Evolutionary conservation across 495 filamentous ascomycete species (phyloP).

Genomic region (Lophium mytilinum): DNA sequence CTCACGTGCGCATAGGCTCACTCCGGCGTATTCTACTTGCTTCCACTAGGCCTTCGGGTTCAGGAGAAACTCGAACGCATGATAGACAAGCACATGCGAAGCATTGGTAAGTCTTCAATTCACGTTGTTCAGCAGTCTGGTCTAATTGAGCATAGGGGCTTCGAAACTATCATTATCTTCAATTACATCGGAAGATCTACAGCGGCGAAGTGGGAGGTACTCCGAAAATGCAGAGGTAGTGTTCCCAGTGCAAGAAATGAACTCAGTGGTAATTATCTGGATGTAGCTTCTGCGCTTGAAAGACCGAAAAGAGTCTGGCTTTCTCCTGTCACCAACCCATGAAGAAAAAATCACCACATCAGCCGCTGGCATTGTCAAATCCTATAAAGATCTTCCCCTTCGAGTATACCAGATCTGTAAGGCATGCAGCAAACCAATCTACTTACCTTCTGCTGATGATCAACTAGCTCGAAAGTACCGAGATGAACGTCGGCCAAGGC

Average conservation of each 20-base stretch:
- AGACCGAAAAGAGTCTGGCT: constrained; percentile 68
- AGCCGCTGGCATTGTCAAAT: constrained; percentile 63
- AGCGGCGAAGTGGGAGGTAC: constrained; percentile 61
- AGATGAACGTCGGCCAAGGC: constrained; percentile 80
- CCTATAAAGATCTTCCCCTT: constrained; percentile 79
- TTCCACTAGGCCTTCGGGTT: constrained; percentile 82
- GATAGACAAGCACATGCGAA: constrained; percentile 83
- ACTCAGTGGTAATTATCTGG: neutral
- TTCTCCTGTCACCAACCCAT: constrained; percentile 84
- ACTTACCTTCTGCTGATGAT: constrained; percentile 42
- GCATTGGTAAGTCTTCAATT: constrained; percentile 49
- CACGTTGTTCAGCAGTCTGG: neutral
- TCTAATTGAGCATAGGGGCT: constrained; percentile 50
- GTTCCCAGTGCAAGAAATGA: constrained; percentile 1
- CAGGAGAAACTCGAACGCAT: constrained; percentile 80
- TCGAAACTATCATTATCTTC: constrained; percentile 84
- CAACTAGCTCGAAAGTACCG: constrained; percentile 96
- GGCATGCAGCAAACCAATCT: constrained; percentile 13
- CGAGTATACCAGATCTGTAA: constrained; percentile 84
- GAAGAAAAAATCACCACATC: constrained; percentile 92
- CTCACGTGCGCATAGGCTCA: constrained; percentile 76
- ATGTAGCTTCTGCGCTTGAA: constrained; percentile 67
- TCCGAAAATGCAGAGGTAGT: constrained; percentile 51
- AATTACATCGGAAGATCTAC: constrained; percentile 76
- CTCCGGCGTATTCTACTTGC: constrained; percentile 84